Percentiles rank a stretch among this genome's conserved stretches.
Conservation (phyloP, 2,329 filamentous ascomycete genomes). For the Aureobasidium sp. region DNA sequence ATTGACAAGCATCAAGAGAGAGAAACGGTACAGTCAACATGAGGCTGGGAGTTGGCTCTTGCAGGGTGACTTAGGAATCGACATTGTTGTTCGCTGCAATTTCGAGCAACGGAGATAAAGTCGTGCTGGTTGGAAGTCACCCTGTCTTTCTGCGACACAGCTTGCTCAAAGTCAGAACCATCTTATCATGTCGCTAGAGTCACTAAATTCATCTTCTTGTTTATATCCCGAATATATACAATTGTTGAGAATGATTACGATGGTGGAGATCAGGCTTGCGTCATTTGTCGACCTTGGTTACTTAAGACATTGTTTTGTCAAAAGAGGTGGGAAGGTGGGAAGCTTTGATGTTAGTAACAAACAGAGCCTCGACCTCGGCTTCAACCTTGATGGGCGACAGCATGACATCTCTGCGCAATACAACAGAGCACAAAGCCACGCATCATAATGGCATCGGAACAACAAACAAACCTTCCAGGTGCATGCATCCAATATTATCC, state of each 20-base stretch:
- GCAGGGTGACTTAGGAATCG: no score
- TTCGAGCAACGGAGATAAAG: no score
- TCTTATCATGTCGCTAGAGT: not conserved
- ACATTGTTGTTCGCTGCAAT: no score
- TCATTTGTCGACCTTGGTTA: not conserved
- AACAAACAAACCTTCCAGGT: not conserved
- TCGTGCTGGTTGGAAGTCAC: no score
- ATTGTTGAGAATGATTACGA: not conserved
- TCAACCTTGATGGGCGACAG: constrained; percentile 6
- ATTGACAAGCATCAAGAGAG: no score
- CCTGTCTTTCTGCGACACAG: no score
- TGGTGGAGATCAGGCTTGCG: not conserved
- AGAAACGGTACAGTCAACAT: no score
- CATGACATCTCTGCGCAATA: not conserved
- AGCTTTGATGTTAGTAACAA: not conserved
- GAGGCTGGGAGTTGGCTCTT: no score
- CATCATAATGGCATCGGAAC: not conserved
- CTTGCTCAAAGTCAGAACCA: not conserved
- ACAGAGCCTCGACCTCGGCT: not conserved
- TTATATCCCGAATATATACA: not conserved
- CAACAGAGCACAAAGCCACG: not conserved
- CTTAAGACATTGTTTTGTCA: not conserved
- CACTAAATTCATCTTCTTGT: not conserved
- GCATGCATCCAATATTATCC: no score
- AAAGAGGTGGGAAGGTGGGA: not conserved